Percentiles rank a stretch among this genome's conserved stretches.
Conservation (phyloP, 208 protist genomes). For the Trypanosoma vivax region DNA sequence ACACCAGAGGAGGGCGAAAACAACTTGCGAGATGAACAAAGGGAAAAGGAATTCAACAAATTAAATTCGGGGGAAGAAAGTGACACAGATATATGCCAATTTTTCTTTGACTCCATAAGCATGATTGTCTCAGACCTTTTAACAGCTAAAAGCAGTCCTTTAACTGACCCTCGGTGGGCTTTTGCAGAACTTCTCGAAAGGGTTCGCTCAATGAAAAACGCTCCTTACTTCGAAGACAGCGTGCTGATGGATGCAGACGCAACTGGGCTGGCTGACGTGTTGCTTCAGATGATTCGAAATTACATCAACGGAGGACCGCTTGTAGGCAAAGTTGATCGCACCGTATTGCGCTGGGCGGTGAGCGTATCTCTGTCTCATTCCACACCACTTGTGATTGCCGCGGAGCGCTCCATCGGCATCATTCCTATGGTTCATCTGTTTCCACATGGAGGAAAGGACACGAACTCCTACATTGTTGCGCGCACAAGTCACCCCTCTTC, state of each 20-base stretch:
- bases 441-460: slow-evolving; percentile 68
- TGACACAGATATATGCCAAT: slow-evolving; percentile 75
- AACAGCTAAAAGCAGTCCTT: slow-evolving; percentile 61
- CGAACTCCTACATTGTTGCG: slow-evolving; percentile 65
- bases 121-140: slow-evolving; percentile 86
- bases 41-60: slow-evolving; percentile 70
- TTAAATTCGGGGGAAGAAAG: slow-evolving; percentile 44
- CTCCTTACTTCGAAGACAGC: slow-evolving; percentile 80
- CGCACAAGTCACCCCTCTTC: slow-evolving; percentile 38
- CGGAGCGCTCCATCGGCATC: slow-evolving; percentile 70
- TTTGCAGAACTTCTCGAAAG: slow-evolving; percentile 69
- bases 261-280: slow-evolving; percentile 72
- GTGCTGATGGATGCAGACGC: slow-evolving; percentile 50
- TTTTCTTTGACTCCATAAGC: slow-evolving; percentile 80
- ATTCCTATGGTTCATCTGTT: slow-evolving; percentile 84
- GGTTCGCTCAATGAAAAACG: slow-evolving; percentile 75
- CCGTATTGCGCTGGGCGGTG: slow-evolving; percentile 83
- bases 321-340: slow-evolving; percentile 70
- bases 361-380: slow-evolving; percentile 81
- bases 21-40: slow-evolving; percentile 51
- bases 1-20: slow-evolving; percentile 32
- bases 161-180: slow-evolving; percentile 57
- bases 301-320: slow-evolving; percentile 86
- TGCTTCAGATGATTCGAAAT: slow-evolving; percentile 90
- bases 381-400: slow-evolving; percentile 69